Conservation (phyloP, 192 early-diverging fungal genomes). For the Coemansia sp. region DNA sequence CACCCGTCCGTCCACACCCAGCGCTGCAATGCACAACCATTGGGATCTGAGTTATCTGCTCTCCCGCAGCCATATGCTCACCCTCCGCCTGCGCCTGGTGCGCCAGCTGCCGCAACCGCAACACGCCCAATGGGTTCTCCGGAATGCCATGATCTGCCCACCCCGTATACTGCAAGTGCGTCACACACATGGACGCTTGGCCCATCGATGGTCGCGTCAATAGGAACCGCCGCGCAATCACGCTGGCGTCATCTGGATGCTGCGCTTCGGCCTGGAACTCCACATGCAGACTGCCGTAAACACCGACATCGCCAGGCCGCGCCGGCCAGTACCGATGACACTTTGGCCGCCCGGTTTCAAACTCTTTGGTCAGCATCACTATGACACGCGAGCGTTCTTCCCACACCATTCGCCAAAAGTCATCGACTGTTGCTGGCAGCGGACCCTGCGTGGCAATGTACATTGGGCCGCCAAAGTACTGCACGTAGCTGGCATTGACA, state of each 20-base stretch:
- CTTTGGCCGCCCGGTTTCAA: conserved; percentile 70
- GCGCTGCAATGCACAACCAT: conserved; percentile 85
- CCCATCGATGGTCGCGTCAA: conserved; percentile 32
- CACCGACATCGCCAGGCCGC: conserved; percentile 30
- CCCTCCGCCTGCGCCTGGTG: conserved; percentile 38
- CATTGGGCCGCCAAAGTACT: conserved; percentile 48
- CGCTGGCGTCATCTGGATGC: conserved; percentile 53
- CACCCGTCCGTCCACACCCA: conserved; percentile 83
- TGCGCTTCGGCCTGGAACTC: conserved; percentile 57
- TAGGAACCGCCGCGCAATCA: conserved; percentile 60
- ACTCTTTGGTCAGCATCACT: conserved; percentile 85
- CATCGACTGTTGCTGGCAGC: conserved; percentile 65
- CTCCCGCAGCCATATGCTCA: conserved; percentile 7
- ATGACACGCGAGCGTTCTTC: conserved; percentile 75
- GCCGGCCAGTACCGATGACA: conserved; percentile 88
- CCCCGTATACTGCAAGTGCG: conserved; percentile 72
- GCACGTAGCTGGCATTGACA: conserved; percentile 83
- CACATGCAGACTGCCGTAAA: conserved; percentile 59
- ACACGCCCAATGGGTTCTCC: conserved; percentile 56
- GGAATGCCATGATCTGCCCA: conserved; percentile 86
- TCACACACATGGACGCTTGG: conserved; percentile 47
- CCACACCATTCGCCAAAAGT: conserved; percentile 92
- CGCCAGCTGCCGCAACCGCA: conserved; percentile 61
- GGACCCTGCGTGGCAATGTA: conserved; percentile 95
- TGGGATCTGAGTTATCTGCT: conserved; percentile 38